Evolutionary conservation across 2,329 filamentous ascomycete genomes (phyloP), one percentile per base, ranked within the genome.

Genomic region (Diaporthe vaccinii): DNA sequence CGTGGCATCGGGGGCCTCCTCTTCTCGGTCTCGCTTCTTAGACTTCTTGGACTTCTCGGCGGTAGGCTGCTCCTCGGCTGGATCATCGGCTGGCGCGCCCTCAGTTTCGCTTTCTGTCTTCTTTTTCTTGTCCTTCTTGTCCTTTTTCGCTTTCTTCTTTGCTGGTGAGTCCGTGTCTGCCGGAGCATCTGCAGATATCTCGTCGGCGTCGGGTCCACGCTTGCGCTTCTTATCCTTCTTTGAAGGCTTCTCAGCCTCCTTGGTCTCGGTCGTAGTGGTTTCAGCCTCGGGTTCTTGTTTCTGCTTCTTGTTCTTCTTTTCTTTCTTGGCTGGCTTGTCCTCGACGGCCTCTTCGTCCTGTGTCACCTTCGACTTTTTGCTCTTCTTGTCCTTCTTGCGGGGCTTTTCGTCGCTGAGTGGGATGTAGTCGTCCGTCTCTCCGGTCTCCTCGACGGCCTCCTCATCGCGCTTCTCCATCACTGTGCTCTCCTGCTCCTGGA

Each of bases 291-390:
- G 31, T 79, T 83, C 78, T 14, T 83, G 83, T 22, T 62, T 62
- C 51, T 79, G 76, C 46, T 76, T 72, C 74, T 79, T 80, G 53
- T 51, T 31, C 75, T 78, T 79, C 57, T 78, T 76, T 34, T 74
- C 46, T n/a, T 77, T 76, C 72, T 77, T 77, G 25, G 78, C 76
- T 10, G 77, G 76, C 46, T 79, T 80, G 49, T 76, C 36, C 51
- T 67, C 61, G n/a, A 34, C 4, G 7, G 36, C 59, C 22, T 44
- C 46, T 20, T 74, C 61, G 9, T 62, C 46, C 55, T 49, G 36
- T 36, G 14, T 79, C 49, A 75, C 67, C 73, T 83, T 83, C 79
- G 85, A 44, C 73, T 74, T 62, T 31, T 85, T 34, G 80, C 82
- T 62, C 76, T 77, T 77, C 31, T 72, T 68, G 31, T 61, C 44